phyloP scores from a whole-genome alignment of 495 filamentous ascomycete genomes.

The Hypomontagnella monticulosa region DNA sequence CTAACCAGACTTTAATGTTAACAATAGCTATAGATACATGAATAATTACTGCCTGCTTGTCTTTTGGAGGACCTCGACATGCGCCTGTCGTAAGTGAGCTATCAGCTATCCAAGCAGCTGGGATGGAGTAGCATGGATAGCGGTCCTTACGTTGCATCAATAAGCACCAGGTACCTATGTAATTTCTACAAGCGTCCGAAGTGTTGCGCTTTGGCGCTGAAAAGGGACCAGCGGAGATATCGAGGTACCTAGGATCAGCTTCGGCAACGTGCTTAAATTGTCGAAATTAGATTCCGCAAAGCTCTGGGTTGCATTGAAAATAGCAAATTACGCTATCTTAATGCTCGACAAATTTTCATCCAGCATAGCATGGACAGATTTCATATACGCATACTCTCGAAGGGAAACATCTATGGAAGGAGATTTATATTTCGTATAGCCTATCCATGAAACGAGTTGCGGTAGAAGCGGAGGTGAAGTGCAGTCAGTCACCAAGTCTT shows the following conservation, averaged over 20 bases:
- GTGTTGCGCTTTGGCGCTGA: slow-evolving; percentile 12
- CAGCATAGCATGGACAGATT: too few relatives aligned
- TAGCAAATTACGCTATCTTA: slow-evolving; percentile 40
- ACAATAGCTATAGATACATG: background rate
- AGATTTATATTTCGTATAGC: slow-evolving; percentile 7
- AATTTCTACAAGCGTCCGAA: slow-evolving; percentile 17
- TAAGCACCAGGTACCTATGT: background rate
- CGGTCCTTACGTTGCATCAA: slow-evolving; percentile 8
- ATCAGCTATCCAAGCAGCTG: slow-evolving; percentile 16
- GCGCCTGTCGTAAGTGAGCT: slow-evolving; percentile 4
- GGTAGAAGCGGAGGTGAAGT: background rate
- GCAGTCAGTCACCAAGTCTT: slow-evolving; percentile 32
- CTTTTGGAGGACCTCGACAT: background rate
- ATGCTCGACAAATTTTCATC: slow-evolving; percentile 26
- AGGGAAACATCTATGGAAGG: too few relatives aligned
- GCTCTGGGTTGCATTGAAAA: slow-evolving; percentile 34
- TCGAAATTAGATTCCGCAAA: slow-evolving; percentile 36
- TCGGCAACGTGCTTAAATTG: slow-evolving; percentile 28
- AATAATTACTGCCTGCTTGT: slow-evolving; percentile 3
- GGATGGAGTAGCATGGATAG: slow-evolving; percentile 8
- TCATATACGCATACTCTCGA: slow-evolving; percentile 1
- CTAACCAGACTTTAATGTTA: too few relatives aligned
- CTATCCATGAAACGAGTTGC: too few relatives aligned
- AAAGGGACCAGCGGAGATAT: slow-evolving; percentile 5
- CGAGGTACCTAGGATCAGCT: slow-evolving; percentile 5